These are phyloP conservation scores for Venturiaceae sp. DNA, from an alignment of 2,329 filamentous ascomycete species.

Conservation along the genomic window DNA sequence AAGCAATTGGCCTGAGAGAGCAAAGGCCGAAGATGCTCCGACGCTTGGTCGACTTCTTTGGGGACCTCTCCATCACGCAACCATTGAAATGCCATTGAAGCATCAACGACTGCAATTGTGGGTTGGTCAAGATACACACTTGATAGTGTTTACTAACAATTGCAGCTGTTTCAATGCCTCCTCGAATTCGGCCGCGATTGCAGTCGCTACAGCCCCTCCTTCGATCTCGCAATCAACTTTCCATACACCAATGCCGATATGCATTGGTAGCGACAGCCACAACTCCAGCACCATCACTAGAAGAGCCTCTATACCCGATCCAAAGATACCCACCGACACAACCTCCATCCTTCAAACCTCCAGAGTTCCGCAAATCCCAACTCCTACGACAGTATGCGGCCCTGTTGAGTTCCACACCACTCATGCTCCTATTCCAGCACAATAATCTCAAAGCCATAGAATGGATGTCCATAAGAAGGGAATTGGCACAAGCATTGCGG, in stretches of 20 bases:
- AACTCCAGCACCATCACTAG: slow-evolving; percentile 42
- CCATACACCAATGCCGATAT: slow-evolving; percentile 30
- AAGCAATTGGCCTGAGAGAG: too few relatives aligned
- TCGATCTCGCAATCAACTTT: slow-evolving; percentile 12
- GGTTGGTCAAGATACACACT: background rate
- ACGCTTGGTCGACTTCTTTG: too few relatives aligned
- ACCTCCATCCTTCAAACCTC: slow-evolving; percentile 76
- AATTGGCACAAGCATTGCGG: slow-evolving; percentile 50
- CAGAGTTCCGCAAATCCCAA: slow-evolving; percentile 85
- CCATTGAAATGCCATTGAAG: background rate
- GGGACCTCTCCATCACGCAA: background rate
- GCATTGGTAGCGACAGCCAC: slow-evolving; percentile 41
- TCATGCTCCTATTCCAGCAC: slow-evolving; percentile 81
- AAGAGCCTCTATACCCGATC: slow-evolving; percentile 27
- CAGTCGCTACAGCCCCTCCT: slow-evolving; percentile 22
- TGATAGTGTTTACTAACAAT: background rate
- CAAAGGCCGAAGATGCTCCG: too few relatives aligned
- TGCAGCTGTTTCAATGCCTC: slow-evolving; percentile 36
- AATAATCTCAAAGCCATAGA: slow-evolving; percentile 67
- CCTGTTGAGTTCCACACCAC: slow-evolving; percentile 70
- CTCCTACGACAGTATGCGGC: slow-evolving; percentile 81
- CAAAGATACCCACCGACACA: slow-evolving; percentile 54
- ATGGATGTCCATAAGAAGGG: slow-evolving; percentile 63
- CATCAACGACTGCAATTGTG: background rate
- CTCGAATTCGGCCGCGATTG: slow-evolving; percentile 36